Evolutionary conservation across 2,329 filamentous ascomycete species (phyloP).

Genomic region (Cordyceps cateniannulata): DNA sequence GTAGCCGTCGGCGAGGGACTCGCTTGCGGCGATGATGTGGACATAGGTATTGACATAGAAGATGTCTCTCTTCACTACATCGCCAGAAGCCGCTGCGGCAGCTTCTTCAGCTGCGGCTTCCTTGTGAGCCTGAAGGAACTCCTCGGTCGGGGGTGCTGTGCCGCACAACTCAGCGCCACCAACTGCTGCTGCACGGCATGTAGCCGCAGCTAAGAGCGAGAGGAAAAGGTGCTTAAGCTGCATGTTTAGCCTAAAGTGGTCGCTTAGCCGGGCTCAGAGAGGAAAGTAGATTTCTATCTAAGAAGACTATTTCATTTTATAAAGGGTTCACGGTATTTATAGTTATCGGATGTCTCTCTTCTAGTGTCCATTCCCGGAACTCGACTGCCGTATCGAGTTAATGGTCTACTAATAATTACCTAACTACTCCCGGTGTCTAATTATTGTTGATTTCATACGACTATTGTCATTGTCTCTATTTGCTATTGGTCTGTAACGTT

Average conservation of each 20-base stretch:
- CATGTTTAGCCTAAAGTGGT: background rate
- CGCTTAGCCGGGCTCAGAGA: too few relatives aligned
- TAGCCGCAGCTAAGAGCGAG: background rate
- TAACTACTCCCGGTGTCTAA: too few relatives aligned
- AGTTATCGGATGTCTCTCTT: too few relatives aligned
- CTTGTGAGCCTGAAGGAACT: background rate
- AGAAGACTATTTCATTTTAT: too few relatives aligned
- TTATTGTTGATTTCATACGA: too few relatives aligned
- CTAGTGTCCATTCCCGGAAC: too few relatives aligned
- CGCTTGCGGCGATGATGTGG: background rate
- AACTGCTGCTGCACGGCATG: background rate
- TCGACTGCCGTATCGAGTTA: too few relatives aligned
- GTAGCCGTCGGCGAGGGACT: background rate
- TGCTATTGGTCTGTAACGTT: too few relatives aligned
- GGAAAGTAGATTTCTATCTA: too few relatives aligned
- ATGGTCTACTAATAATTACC: too few relatives aligned
- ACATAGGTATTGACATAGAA: background rate
- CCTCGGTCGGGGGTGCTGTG: background rate
- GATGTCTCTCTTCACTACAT: background rate
- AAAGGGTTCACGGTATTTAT: too few relatives aligned
- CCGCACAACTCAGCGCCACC: background rate
- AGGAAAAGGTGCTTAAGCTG: background rate
- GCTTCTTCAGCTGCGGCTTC: background rate
- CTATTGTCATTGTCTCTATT: too few relatives aligned
- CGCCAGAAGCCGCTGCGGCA: background rate